A percentile compares a stretch with the other conserved stretches of the same genome.
phyloP scores from a whole-genome alignment of 192 early-diverging fungal genomes.

The Coemansia sp. region DNA sequence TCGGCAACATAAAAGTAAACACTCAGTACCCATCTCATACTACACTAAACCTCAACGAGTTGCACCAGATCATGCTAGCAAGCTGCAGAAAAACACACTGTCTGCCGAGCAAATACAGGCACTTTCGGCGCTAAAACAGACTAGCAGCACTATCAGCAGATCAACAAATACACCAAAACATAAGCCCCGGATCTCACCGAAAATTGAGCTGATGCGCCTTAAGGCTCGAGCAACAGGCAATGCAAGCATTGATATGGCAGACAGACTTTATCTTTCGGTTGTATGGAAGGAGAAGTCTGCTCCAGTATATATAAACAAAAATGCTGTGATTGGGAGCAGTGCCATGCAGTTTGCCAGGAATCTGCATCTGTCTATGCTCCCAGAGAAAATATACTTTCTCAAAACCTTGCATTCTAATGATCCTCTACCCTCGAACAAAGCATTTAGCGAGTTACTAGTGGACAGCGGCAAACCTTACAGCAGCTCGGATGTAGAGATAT shows the following conservation, averaged over 20 bases:
- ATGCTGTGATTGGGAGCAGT: slow-evolving; percentile 28
- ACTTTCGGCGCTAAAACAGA: slow-evolving; percentile 12
- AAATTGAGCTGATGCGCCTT: slow-evolving; percentile 49
- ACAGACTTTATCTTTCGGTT: slow-evolving; percentile 36
- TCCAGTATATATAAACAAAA: slow-evolving; percentile 27
- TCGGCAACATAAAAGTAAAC: background rate
- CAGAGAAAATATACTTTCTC: slow-evolving; percentile 23
- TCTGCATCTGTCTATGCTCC: slow-evolving; percentile 23
- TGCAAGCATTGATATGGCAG: slow-evolving; percentile 28
- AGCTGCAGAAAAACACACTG: slow-evolving; percentile 20
- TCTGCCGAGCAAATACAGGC: slow-evolving; percentile 28
- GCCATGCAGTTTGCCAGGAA: slow-evolving; percentile 31
- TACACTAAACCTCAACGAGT: slow-evolving; percentile 30
- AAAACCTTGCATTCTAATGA: slow-evolving; percentile 4
- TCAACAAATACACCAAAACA: background rate
- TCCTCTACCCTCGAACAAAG: slow-evolving; percentile 22
- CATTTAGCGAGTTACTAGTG: slow-evolving; percentile 13
- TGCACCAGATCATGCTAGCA: slow-evolving; percentile 16
- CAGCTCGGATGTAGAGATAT: background rate
- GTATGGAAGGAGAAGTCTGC: slow-evolving; percentile 18
- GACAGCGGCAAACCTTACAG: background rate
- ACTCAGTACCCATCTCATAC: slow-evolving; percentile 13
- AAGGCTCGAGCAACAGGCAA: slow-evolving; percentile 44
- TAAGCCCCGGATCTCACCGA: slow-evolving; percentile 15
- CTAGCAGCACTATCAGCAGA: background rate